Conservation (phyloP, 2,329 filamentous ascomycete species). For the Diaporthe sp. region DNA sequence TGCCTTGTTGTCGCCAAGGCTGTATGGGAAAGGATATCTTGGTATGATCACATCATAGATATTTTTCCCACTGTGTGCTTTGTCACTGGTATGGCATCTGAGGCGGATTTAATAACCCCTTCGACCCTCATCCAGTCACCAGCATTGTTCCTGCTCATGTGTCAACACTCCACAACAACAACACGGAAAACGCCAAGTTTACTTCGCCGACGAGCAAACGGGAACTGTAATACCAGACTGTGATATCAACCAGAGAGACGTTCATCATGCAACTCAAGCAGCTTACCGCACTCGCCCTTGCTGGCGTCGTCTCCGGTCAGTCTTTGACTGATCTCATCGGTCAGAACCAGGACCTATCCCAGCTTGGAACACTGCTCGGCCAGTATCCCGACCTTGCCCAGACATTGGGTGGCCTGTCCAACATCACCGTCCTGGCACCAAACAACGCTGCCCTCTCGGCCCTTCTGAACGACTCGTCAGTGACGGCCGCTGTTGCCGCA, state of each 20-base stretch:
- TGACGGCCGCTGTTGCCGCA: constrained; percentile 45
- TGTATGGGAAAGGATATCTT: constrained; percentile 27
- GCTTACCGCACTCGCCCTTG: constrained; percentile 16
- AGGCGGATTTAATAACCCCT: constrained; percentile 23
- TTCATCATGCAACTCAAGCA: constrained; percentile 35
- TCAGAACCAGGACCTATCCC: constrained; percentile 45
- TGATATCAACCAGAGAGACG: neutral
- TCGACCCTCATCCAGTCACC: neutral
- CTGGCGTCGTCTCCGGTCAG: constrained; percentile 25
- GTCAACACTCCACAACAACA: too few relatives aligned
- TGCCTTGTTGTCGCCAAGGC: constrained; percentile 20
- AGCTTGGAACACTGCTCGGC: constrained; percentile 51
- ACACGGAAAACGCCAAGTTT: neutral
- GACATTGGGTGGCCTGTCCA: constrained; percentile 55
- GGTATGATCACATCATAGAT: constrained; percentile 33
- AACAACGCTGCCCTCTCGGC: constrained; percentile 64
- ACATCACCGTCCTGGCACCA: constrained; percentile 72
- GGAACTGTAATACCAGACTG: neutral
- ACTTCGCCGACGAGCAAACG: neutral
- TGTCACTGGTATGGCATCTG: neutral
- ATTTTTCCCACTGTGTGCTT: neutral
- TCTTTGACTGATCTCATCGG: constrained; percentile 44
- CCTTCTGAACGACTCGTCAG: constrained; percentile 51
- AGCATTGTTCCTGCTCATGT: neutral
- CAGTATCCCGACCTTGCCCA: constrained; percentile 53